phyloP scores from a whole-genome alignment of 2,329 filamentous ascomycete species.

The Ophiocordyceps australis region DNA sequence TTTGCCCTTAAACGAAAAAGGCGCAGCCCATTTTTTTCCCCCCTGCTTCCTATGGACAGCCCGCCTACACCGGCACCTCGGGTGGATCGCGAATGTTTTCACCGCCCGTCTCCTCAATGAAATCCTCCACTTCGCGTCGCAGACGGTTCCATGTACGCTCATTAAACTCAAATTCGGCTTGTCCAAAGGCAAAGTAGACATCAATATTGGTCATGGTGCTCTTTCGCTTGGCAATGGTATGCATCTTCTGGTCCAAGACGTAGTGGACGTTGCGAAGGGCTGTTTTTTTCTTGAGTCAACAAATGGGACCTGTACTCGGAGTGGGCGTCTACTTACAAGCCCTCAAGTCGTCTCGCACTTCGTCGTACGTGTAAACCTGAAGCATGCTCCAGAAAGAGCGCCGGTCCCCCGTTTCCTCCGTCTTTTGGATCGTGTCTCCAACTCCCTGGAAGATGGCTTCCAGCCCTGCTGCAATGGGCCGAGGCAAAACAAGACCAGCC shows the following conservation, averaged over 20 bases:
- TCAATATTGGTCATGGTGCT: background rate
- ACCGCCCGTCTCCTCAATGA: background rate
- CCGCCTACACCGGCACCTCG: background rate
- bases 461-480: background rate
- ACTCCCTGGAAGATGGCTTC: constrained; percentile 1
- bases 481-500: background rate
- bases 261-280: constrained; percentile 1
- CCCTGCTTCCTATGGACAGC: too few relatives aligned
- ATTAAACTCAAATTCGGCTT: constrained; percentile 1
- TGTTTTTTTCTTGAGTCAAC: background rate
- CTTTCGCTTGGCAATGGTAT: background rate
- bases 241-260: background rate
- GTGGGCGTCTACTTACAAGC: background rate
- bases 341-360: background rate
- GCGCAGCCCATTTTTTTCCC: too few relatives aligned
- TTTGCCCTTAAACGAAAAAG: too few relatives aligned
- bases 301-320: background rate
- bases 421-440: background rate
- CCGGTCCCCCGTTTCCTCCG: background rate
- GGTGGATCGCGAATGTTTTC: background rate
- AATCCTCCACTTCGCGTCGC: background rate
- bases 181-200: background rate
- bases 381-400: constrained; percentile 1
- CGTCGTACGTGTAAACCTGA: constrained; percentile 1
- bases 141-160: background rate